A percentile compares a stretch with the other conserved stretches of the same genome.
These are phyloP conservation scores for Rhododendron griersonianum DNA, from an alignment of 148 eudicot genomes.

Conservation along the genomic window DNA sequence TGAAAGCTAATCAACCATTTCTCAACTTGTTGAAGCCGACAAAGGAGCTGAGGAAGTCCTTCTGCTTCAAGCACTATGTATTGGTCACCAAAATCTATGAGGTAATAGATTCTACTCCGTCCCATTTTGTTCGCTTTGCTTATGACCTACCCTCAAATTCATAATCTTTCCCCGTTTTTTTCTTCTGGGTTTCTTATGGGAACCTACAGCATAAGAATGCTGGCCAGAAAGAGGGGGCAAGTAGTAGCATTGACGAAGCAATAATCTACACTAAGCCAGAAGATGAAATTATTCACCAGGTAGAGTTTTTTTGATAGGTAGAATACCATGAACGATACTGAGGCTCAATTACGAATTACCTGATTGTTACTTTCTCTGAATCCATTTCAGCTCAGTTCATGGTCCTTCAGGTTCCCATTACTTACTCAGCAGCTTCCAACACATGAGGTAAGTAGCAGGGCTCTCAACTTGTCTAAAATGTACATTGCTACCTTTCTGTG, in stretches of 20 bases:
- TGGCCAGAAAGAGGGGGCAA: conserved; percentile 28
- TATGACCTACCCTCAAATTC: not conserved
- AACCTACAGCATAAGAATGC: conserved; percentile 46
- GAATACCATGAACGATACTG: not conserved
- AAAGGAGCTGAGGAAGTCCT: conserved; percentile 65
- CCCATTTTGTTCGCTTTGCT: conserved; percentile 8
- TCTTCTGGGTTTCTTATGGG: conserved; percentile 11
- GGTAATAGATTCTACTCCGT: conserved; percentile 34
- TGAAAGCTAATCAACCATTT: not conserved
- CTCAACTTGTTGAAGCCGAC: conserved; percentile 54
- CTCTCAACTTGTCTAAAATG: not conserved
- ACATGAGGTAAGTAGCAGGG: conserved; percentile 55
- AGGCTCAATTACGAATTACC: not conserved
- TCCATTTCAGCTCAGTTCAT: conserved; percentile 65
- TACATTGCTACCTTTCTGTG: not conserved
- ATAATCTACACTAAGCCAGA: conserved; percentile 70
- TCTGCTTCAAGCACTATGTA: conserved; percentile 54
- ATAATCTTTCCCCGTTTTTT: not conserved
- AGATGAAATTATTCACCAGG: conserved; percentile 80
- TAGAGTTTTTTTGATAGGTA: conserved; percentile 6
- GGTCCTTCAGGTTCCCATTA: conserved; percentile 76
- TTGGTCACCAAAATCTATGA: conserved; percentile 71
- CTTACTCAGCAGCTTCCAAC: conserved; percentile 41
- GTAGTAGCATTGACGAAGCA: conserved; percentile 44
- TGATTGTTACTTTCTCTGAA: conserved; percentile 8